Percentiles rank a stretch among this genome's conserved stretches.
phyloP scores from a whole-genome alignment of 257 asterid genomes.

The Vinca minor region DNA sequence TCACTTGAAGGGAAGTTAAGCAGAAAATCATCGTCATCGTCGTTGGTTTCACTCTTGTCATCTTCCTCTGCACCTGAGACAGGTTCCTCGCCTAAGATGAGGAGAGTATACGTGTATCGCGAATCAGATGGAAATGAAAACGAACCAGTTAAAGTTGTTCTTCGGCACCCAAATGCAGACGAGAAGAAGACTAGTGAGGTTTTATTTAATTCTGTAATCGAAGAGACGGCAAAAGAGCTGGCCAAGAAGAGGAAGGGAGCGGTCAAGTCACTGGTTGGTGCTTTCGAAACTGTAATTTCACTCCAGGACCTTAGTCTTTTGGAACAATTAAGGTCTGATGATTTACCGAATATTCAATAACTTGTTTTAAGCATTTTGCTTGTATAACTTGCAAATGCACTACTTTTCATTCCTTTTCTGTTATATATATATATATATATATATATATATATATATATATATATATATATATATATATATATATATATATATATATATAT shows the following conservation, averaged over 20 bases:
- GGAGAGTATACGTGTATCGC: conserved; percentile 12
- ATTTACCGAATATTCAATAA: neutral
- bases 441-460: neutral
- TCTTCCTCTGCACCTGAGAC: conserved; percentile 7
- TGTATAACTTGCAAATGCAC: neutral
- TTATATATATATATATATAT: too few species aligned
- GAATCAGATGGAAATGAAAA: conserved; percentile 1
- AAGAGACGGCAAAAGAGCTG: conserved; percentile 28
- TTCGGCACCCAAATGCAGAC: conserved; percentile 9
- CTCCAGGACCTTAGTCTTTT: conserved; percentile 23
- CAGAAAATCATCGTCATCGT: neutral
- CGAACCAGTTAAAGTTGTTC: conserved; percentile 10
- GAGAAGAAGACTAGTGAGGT: neutral
- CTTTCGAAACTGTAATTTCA: conserved; percentile 40
- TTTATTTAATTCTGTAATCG: conserved; percentile 26
- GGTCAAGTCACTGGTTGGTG: conserved; percentile 45
- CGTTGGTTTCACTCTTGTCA: neutral
- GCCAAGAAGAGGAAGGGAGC: conserved; percentile 22
- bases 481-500: neutral
- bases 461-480: neutral
- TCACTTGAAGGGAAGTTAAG: neutral
- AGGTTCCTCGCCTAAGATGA: conserved; percentile 8
- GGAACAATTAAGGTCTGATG: neutral
- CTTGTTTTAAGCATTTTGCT: neutral
- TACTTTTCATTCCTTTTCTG: neutral